Evolutionary conservation across 805 yeast species (phyloP).

Genomic region (Hanseniaspora guilliermondii): DNA sequence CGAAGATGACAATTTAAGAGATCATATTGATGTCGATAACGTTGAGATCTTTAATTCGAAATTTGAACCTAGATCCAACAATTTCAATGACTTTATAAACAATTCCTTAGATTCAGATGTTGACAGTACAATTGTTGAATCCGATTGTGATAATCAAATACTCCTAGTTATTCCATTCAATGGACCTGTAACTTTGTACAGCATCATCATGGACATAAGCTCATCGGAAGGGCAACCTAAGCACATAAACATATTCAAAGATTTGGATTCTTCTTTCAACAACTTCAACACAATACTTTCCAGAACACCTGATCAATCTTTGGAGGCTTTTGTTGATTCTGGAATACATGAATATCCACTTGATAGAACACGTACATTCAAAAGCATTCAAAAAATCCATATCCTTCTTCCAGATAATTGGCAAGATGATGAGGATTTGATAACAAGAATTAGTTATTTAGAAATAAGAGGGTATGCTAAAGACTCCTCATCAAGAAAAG

Average conservation of each 20-base stretch:
- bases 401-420: conserved; percentile 57
- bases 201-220: conserved; percentile 39
- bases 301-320: conserved; percentile 32
- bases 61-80: conserved; percentile 33
- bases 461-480: conserved; percentile 69
- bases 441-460: conserved; percentile 48
- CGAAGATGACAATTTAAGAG: conserved; percentile 52
- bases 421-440: conserved; percentile 48
- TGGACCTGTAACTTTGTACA: conserved; percentile 59
- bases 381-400: conserved; percentile 55
- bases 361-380: conserved; percentile 54
- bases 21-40: conserved; percentile 46
- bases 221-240: conserved; percentile 52
- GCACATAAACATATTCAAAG: conserved; percentile 58
- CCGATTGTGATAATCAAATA: conserved; percentile 75
- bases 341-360: conserved; percentile 48
- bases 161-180: conserved; percentile 70
- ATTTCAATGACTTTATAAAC: conserved; percentile 28
- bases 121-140: conserved; percentile 37
- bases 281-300: background rate
- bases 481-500: conserved; percentile 32
- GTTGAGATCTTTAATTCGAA: conserved; percentile 53
- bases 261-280: conserved; percentile 23
- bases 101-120: conserved; percentile 33
- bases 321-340: conserved; percentile 37